These are phyloP conservation scores for Pythium phragmitis DNA, from an alignment of 352 stramenopile genomes.

Conservation along the genomic window DNA sequence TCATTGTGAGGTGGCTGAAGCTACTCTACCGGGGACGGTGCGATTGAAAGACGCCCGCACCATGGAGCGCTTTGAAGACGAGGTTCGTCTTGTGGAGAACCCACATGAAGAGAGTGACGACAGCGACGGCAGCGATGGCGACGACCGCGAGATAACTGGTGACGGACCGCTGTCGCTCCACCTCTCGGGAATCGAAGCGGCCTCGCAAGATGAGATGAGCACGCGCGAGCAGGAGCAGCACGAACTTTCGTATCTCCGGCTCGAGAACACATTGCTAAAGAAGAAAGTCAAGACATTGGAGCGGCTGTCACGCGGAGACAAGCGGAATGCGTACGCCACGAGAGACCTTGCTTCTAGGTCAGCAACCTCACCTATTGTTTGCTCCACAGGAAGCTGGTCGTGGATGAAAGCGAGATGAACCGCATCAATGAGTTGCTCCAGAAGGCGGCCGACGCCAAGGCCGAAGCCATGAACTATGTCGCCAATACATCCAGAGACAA, in stretches of 20 bases:
- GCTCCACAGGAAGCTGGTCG: slow-evolving; percentile 40
- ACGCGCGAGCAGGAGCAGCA: slow-evolving; percentile 30
- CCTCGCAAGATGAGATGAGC: slow-evolving; percentile 1
- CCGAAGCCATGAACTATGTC: slow-evolving; percentile 69
- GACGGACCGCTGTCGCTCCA: slow-evolving; percentile 17
- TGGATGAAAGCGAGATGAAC: slow-evolving; percentile 61
- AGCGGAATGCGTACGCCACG: slow-evolving; percentile 34
- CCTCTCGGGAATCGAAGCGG: slow-evolving; percentile 9
- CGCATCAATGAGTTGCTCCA: slow-evolving; percentile 75
- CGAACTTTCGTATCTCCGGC: slow-evolving; percentile 48
- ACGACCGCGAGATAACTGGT: slow-evolving; percentile 1
- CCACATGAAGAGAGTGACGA: slow-evolving; percentile 10
- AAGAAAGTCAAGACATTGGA: slow-evolving; percentile 74
- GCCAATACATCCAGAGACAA: slow-evolving; percentile 76
- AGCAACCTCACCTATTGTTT: neutral
- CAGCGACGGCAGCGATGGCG: slow-evolving; percentile 4
- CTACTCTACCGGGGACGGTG: too few relatives aligned
- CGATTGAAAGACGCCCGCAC: too few relatives aligned
- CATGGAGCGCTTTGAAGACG: slow-evolving; percentile 1
- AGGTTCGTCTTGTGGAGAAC: neutral
- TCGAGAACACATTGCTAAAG: slow-evolving; percentile 65
- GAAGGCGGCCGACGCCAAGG: slow-evolving; percentile 75
- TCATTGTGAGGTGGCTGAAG: too few relatives aligned
- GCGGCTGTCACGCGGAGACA: slow-evolving; percentile 44
- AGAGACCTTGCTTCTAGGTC: neutral